Evolutionary conservation across 257 asterid genomes (phyloP).

Genomic region (Nemophila menziesii): DNA sequence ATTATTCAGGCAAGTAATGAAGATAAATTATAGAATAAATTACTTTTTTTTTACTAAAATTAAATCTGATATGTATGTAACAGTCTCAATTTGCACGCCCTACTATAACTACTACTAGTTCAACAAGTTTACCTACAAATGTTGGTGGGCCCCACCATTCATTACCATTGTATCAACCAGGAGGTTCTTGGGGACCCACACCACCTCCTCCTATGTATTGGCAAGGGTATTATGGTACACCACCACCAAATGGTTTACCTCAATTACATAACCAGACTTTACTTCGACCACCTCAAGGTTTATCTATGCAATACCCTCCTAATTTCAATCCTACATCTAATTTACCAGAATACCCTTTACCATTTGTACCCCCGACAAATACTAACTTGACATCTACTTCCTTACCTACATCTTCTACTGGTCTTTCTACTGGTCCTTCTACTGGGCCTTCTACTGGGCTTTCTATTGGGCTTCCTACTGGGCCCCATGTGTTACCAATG

Average conservation of each 20-base stretch:
- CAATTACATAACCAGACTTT: conserved; percentile 73
- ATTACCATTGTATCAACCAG: conserved; percentile 81
- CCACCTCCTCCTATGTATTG: conserved; percentile 86
- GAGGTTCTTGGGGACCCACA: conserved; percentile 76
- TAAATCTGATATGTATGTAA: conserved; percentile 20
- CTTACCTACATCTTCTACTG: conserved; percentile 42
- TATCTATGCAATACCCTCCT: conserved; percentile 61
- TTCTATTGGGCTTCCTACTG: conserved; percentile 34
- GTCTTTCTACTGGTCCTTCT: conserved; percentile 39
- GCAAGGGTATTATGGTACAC: conserved; percentile 85
- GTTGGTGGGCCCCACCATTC: conserved; percentile 48
- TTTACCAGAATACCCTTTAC: conserved; percentile 44
- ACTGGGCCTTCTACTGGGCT: no score
- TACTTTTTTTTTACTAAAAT: conserved; percentile 13
- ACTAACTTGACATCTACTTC: conserved; percentile 34
- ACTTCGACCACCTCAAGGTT: conserved; percentile 75
- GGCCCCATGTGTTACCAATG: conserved; percentile 39
- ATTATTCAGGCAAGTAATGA: conserved; percentile 70
- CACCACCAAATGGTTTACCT: conserved; percentile 68
- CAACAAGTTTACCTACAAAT: conserved; percentile 57
- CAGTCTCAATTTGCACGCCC: conserved; percentile 92
- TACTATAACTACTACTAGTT: conserved; percentile 36
- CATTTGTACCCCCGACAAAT: conserved; percentile 30
- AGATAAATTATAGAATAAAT: conserved; percentile 3
- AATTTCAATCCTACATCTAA: conserved; percentile 41